Percentiles rank a stretch among this genome's conserved stretches.
These are phyloP conservation scores for Rhizopogon vulgaris DNA, from an alignment of 768 basidiomycete species.

Conservation along the genomic window DNA sequence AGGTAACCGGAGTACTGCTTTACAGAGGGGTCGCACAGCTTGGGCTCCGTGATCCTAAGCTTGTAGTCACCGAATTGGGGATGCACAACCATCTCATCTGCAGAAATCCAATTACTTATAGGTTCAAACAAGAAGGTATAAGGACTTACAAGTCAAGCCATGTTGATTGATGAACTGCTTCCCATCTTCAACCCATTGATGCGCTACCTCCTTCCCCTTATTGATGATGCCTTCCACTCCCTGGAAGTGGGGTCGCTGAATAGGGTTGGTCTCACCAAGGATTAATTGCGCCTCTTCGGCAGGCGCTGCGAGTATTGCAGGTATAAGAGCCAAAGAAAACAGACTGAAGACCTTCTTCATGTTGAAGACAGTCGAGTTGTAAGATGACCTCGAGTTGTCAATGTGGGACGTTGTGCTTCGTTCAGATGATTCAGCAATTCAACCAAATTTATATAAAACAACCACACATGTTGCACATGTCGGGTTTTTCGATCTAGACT, in stretches of 20 bases:
- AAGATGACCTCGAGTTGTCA: not conserved
- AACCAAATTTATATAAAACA: no score
- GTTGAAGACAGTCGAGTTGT: not conserved
- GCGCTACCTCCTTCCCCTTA: constrained; percentile 40
- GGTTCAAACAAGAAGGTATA: not conserved
- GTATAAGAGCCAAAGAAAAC: constrained; percentile 29
- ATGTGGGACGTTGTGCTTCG: no score
- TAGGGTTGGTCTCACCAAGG: constrained; percentile 25
- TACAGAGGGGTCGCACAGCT: constrained; percentile 74
- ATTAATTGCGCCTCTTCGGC: constrained; percentile 40
- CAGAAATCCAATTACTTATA: not conserved
- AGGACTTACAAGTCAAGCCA: constrained; percentile 59
- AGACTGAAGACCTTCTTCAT: constrained; percentile 36
- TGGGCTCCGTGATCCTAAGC: constrained; percentile 60
- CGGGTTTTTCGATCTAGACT: no score
- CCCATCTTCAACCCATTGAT: constrained; percentile 60
- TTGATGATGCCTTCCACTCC: constrained; percentile 37
- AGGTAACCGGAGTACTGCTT: constrained; percentile 77
- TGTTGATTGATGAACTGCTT: constrained; percentile 65
- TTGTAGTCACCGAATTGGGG: constrained; percentile 45
- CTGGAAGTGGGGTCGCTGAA: constrained; percentile 26
- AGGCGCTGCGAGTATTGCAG: constrained; percentile 31
- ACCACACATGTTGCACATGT: no score
- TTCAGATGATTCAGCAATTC: no score
- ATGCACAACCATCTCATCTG: constrained; percentile 60